Evolutionary conservation across 2,329 filamentous ascomycete species (phyloP).

Genomic region (Falciphora oryzae): DNA sequence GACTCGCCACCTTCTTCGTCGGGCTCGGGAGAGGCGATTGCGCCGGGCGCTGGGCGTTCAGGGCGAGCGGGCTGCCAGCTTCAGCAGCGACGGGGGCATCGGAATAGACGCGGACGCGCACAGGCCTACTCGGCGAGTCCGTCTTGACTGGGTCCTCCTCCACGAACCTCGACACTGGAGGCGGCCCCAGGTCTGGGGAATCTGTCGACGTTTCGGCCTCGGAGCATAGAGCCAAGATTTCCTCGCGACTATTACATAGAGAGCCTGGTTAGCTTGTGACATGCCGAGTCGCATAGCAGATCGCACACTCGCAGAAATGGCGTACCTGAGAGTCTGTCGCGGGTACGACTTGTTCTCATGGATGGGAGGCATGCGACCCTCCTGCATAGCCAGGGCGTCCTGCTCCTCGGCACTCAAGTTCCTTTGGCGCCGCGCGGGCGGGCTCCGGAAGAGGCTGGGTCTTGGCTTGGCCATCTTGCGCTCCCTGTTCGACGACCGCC

Average conservation of each 20-base stretch:
- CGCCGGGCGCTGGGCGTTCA: not conserved
- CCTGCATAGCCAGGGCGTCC: constrained; percentile 43
- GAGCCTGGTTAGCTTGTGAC: constrained; percentile 23
- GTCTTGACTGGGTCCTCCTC: constrained; percentile 49
- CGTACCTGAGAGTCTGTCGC: constrained; percentile 62
- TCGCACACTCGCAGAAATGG: constrained; percentile 13
- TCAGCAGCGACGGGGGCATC: constrained; percentile 3
- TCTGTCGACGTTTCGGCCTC: constrained; percentile 45
- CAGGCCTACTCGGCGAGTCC: constrained; percentile 35
- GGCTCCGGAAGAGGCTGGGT: constrained; percentile 40
- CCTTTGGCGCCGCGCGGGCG: constrained; percentile 50
- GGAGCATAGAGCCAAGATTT: constrained; percentile 55
- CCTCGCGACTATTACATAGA: constrained; percentile 42
- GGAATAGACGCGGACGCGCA: constrained; percentile 3
- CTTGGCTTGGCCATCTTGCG: constrained; percentile 36
- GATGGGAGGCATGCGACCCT: constrained; percentile 60
- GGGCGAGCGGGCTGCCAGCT: not conserved
- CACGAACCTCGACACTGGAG: constrained; percentile 53
- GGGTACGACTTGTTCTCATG: constrained; percentile 64
- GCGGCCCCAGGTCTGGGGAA: constrained; percentile 64
- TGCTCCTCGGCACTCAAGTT: constrained; percentile 37
- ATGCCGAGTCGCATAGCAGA: not conserved
- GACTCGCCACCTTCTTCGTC: constrained; percentile 1
- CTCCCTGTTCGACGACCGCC: constrained; percentile 30
- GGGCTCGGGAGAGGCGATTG: constrained; percentile 1